These are phyloP conservation scores for Rhodotorula sp. DNA, from an alignment of 1,284 basidiomycete genomes.

Conservation along the genomic window DNA sequence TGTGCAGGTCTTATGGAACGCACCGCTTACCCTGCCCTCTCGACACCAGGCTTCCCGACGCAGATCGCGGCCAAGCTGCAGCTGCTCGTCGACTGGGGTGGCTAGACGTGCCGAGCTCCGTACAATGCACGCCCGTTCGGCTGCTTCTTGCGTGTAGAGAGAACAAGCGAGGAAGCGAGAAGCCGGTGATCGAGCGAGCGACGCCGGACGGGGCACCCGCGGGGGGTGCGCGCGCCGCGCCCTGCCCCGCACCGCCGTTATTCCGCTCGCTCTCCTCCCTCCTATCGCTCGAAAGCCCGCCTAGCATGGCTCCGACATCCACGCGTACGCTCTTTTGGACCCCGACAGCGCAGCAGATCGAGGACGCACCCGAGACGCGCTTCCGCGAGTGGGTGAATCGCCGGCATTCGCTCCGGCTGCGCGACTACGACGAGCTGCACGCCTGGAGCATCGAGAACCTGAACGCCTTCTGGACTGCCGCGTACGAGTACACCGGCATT, in stretches of 20 bases:
- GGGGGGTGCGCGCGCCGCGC: no score
- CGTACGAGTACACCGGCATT: constrained; percentile 38
- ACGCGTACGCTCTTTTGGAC: constrained; percentile 34
- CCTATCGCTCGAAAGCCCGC: no score
- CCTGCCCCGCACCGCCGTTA: no score
- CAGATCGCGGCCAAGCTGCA: constrained; percentile 66
- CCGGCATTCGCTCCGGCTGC: constrained; percentile 19
- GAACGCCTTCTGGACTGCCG: constrained; percentile 38
- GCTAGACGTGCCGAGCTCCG: not conserved
- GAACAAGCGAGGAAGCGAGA: no score
- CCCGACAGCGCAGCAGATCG: constrained; percentile 30
- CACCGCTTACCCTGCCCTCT: not conserved
- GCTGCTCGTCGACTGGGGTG: constrained; percentile 61
- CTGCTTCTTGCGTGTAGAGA: no score
- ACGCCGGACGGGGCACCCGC: no score
- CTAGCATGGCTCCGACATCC: not conserved
- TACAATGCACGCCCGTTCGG: not conserved
- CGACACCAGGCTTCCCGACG: constrained; percentile 63
- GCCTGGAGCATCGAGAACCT: constrained; percentile 26
- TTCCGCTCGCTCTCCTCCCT: no score
- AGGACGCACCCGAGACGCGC: constrained; percentile 29
- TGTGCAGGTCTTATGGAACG: no score
- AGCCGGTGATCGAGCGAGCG: no score
- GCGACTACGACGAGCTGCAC: constrained; percentile 42
- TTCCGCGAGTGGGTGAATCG: constrained; percentile 42